Conservation (phyloP, 2,329 filamentous ascomycete species). For the Tolypocladium inflatum region DNA sequence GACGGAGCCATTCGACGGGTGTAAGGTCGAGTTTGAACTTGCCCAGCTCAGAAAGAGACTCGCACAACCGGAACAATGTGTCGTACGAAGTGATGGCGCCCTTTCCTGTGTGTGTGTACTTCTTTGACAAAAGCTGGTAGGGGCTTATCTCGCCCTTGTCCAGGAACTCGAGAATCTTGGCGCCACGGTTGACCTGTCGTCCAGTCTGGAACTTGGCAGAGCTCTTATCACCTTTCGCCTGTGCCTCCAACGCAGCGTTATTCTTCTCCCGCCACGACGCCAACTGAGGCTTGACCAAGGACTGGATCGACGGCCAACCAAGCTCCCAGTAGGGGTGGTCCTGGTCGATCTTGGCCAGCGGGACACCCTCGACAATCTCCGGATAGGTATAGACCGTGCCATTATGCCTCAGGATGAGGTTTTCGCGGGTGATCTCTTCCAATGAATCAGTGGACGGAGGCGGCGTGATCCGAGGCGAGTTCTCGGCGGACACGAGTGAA, state of each 20-base stretch:
- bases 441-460: slow-evolving; percentile 5
- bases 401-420: slow-evolving; percentile 36
- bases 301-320: slow-evolving; percentile 38
- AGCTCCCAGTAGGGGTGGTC: slow-evolving; percentile 47
- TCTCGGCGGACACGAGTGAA: slow-evolving; percentile 14
- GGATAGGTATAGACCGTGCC: slow-evolving; percentile 40
- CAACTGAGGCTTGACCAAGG: slow-evolving; percentile 31
- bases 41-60: slow-evolving; percentile 42
- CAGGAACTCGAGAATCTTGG: slow-evolving; percentile 42
- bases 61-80: slow-evolving; percentile 45
- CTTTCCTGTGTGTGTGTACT: slow-evolving; percentile 32
- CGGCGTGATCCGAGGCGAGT: slow-evolving; percentile 14
- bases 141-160: slow-evolving; percentile 42
- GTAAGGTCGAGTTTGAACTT: slow-evolving; percentile 43
- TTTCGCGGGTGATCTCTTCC: slow-evolving; percentile 33
- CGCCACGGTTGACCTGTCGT: slow-evolving; percentile 46
- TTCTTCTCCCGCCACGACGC: slow-evolving; percentile 40
- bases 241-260: slow-evolving; percentile 23
- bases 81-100: slow-evolving; percentile 41
- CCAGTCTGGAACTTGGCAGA: slow-evolving; percentile 43
- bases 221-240: slow-evolving; percentile 18
- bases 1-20: slow-evolving; percentile 47
- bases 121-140: slow-evolving; percentile 45
- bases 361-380: slow-evolving; percentile 41
- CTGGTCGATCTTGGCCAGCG: slow-evolving; percentile 39